Base-by-base conservation (phyloP, 2,329 filamentous ascomycete species). In the Alternaria sp. region DNA sequence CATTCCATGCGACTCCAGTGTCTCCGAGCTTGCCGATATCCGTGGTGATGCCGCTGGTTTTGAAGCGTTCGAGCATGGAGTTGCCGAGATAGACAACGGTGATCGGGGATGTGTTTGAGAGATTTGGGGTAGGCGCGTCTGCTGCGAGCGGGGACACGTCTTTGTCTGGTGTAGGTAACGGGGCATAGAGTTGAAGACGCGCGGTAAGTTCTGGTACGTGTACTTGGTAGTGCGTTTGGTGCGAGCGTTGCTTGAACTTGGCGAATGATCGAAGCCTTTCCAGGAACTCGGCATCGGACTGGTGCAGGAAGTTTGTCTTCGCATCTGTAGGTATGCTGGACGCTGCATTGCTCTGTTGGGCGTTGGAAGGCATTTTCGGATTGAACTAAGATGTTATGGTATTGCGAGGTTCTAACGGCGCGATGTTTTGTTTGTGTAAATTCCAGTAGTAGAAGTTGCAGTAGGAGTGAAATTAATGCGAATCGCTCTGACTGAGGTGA, bases 41-140 rank as follows among this genome's bases (percentile, higher is more conserved):
- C 0, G 67, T 70, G 21, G 46, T 19, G 6, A 11, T 19, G 2
- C 66, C 67, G 6, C 63, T 70, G 7, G 61, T 68, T 44, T 70
- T 70, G 25, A 70, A 53, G 43, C 66, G 63, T 55, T 68, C 66
- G 25, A 70, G 66, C 67, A 68, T 70, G 1, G 66, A 68, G 55
- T 65, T 70, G n/a, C 63, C 63, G 12, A 68, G 63, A 25, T 67
- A 71, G 21, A 69, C 30, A 17, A 61, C 53, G 13, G 45, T 46
- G 8, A 69, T 63, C 6, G 17, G 32, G 2, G 36, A 54, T 3
- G 17, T 63, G n/a, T 65, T 68, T 13, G 56, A n/a, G 5, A 68
- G 36, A n/a, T 68, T 51, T 40, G 62, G 45, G 12, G 11, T 4
- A 15, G n/a, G 21, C 13, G 21, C 45, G 7, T 49, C 45, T 25